Conservation (phyloP, 352 stramenopile genomes). For the Pythium brachiatum region DNA sequence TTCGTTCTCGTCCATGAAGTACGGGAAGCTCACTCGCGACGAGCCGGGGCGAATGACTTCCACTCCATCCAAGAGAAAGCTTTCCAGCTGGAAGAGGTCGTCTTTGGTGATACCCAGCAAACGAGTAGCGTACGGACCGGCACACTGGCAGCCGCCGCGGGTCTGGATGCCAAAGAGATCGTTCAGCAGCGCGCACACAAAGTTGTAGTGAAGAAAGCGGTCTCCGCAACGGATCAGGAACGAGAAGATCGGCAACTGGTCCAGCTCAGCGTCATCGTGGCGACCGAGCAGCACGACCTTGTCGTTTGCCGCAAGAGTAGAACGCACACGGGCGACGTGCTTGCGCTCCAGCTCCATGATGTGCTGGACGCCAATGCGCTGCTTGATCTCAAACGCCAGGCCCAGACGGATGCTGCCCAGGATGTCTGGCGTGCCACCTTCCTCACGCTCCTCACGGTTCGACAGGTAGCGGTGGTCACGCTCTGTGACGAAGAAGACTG, state of each 20-base stretch:
- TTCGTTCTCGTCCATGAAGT: slow-evolving; percentile 69
- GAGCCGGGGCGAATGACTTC: slow-evolving; percentile 93
- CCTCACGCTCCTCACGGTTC: slow-evolving; percentile 92
- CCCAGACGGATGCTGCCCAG: slow-evolving; percentile 88
- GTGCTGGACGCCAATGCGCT: slow-evolving; percentile 30
- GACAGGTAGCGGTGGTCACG: slow-evolving; percentile 52
- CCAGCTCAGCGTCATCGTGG: slow-evolving; percentile 16
- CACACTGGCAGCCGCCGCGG: slow-evolving; percentile 42
- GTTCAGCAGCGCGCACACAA: slow-evolving; percentile 94
- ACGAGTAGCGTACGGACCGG: slow-evolving; percentile 90
- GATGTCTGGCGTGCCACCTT: slow-evolving; percentile 94
- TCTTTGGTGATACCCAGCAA: slow-evolving; percentile 86
- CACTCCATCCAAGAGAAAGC: slow-evolving; percentile 76
- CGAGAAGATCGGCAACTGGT: slow-evolving; percentile 87
- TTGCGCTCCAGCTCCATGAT: slow-evolving; percentile 41
- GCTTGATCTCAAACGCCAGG: slow-evolving; percentile 87
- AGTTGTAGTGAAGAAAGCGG: slow-evolving; percentile 95
- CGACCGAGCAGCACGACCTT: slow-evolving; percentile 80
- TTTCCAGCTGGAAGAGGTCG: slow-evolving; percentile 63
- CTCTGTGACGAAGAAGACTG: slow-evolving; percentile 43
- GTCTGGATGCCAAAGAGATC: slow-evolving; percentile 96
- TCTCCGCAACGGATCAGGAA: slow-evolving; percentile 85
- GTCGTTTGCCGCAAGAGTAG: slow-evolving; percentile 33
- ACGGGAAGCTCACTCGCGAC: slow-evolving; percentile 88
- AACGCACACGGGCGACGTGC: slow-evolving; percentile 26